Evolutionary conservation across 495 filamentous ascomycete species (phyloP).

Genomic region (Apodospora peruviana): DNA sequence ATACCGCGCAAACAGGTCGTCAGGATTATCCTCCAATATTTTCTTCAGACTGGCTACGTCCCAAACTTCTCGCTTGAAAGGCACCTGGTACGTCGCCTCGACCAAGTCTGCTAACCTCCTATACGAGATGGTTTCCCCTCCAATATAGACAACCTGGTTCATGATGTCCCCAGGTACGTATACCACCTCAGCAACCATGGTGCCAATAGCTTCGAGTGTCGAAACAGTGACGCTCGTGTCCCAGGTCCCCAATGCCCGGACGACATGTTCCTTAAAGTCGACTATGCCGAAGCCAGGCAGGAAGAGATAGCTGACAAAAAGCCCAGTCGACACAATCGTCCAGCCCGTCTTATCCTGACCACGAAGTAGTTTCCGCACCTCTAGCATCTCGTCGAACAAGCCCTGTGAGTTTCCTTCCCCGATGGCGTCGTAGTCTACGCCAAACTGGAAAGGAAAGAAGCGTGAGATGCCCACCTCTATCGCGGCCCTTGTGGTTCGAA

Average conservation of each 20-base stretch:
- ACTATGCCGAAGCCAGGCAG: constrained; percentile 53
- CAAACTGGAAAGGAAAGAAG: constrained; percentile 64
- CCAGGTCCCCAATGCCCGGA: constrained; percentile 52
- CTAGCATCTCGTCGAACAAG: constrained; percentile 58
- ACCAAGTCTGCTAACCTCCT: constrained; percentile 44
- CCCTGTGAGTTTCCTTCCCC: constrained; percentile 49
- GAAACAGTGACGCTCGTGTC: constrained; percentile 54
- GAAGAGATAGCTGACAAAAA: constrained; percentile 60
- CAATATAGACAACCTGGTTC: constrained; percentile 44
- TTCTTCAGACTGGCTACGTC: constrained; percentile 30
- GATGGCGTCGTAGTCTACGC: constrained; percentile 58
- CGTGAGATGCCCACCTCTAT: constrained; percentile 37
- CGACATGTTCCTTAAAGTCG: constrained; percentile 22
- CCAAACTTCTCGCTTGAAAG: constrained; percentile 42
- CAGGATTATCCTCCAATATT: constrained; percentile 40
- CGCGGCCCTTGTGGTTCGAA: constrained; percentile 45
- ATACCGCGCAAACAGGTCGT: constrained; percentile 51
- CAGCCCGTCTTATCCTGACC: constrained; percentile 43
- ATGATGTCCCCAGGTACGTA: constrained; percentile 24
- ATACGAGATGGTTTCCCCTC: constrained; percentile 56
- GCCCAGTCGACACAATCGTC: constrained; percentile 55
- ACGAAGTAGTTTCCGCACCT: constrained; percentile 48
- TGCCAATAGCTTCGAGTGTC: constrained; percentile 53
- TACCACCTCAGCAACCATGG: constrained; percentile 46
- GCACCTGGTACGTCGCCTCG: constrained; percentile 31